These are phyloP conservation scores for Albifimbria verrucaria DNA, from an alignment of 2,329 filamentous ascomycete species.

Conservation along the genomic window DNA sequence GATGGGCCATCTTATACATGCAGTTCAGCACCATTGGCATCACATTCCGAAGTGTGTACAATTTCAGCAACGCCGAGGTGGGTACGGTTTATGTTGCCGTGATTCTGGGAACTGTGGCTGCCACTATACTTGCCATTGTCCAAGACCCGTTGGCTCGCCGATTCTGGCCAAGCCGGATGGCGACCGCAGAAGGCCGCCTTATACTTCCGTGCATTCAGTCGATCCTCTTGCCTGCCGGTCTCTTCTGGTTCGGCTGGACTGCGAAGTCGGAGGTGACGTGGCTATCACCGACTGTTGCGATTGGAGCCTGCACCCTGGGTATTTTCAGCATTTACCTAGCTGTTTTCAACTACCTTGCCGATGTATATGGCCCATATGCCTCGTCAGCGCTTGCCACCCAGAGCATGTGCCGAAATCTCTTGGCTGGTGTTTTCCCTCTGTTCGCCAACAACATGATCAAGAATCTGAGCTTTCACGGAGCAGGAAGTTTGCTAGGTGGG, in stretches of 20 bases:
- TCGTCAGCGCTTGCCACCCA: conserved; percentile 65
- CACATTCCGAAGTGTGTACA: conserved; percentile 60
- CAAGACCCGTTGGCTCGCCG: conserved; percentile 55
- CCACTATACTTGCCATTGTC: conserved; percentile 51
- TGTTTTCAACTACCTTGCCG: conserved; percentile 67
- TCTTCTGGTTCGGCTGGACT: conserved; percentile 71
- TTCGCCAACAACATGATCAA: conserved; percentile 60
- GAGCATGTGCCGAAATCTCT: conserved; percentile 62
- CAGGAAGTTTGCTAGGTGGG: conserved; percentile 62
- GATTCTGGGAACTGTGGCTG: conserved; percentile 38
- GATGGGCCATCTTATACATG: conserved; percentile 68
- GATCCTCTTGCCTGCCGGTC: conserved; percentile 58
- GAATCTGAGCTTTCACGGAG: conserved; percentile 54
- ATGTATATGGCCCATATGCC: conserved; percentile 64
- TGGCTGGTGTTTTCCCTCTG: conserved; percentile 62
- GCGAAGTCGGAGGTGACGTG: conserved; percentile 50
- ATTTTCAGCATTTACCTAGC: conserved; percentile 68
- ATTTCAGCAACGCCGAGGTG: conserved; percentile 56
- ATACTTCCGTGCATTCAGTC: conserved; percentile 63
- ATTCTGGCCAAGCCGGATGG: conserved; percentile 28
- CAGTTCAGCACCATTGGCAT: conserved; percentile 56
- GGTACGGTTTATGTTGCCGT: conserved; percentile 58
- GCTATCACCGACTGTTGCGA: conserved; percentile 60
- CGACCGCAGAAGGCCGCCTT: conserved; percentile 56
- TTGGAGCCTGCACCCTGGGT: conserved; percentile 61